Evolutionary conservation across 352 stramenopile species (phyloP).

Genomic region (Elongisporangium senticosum): DNA sequence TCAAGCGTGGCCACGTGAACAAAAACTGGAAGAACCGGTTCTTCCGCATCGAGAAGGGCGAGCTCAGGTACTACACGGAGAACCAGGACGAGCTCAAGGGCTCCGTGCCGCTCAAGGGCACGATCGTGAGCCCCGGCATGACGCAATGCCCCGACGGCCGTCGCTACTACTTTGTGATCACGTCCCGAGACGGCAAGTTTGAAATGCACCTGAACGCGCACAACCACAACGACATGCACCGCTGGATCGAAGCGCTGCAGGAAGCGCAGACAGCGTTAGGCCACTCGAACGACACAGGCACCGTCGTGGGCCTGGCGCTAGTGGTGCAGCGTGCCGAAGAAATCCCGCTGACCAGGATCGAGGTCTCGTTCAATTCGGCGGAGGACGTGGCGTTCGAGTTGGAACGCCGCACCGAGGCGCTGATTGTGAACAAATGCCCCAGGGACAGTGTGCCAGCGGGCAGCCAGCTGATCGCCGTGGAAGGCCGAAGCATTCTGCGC

Average conservation of each 20-base stretch:
- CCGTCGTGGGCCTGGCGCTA: slow-evolving; percentile 53
- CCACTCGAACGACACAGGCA: slow-evolving; percentile 40
- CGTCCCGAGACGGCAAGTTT: slow-evolving; percentile 72
- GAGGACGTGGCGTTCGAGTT: slow-evolving; percentile 71
- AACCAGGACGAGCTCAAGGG: slow-evolving; percentile 72
- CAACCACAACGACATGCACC: slow-evolving; percentile 79
- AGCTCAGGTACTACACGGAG: slow-evolving; percentile 82
- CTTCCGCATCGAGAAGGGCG: slow-evolving; percentile 78
- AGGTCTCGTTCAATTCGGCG: slow-evolving; percentile 47
- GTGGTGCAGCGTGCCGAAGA: slow-evolving; percentile 77
- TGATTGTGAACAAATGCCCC: slow-evolving; percentile 58
- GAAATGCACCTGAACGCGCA: slow-evolving; percentile 83
- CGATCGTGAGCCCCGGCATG: slow-evolving; percentile 80
- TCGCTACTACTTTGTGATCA: slow-evolving; percentile 84
- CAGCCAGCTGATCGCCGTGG: slow-evolving; percentile 69
- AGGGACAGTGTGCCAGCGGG: slow-evolving; percentile 49
- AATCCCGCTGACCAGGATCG: slow-evolving; percentile 62
- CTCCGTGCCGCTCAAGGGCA: slow-evolving; percentile 65
- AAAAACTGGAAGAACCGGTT: slow-evolving; percentile 89
- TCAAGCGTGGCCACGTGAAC: slow-evolving; percentile 80
- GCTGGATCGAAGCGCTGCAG: slow-evolving; percentile 83
- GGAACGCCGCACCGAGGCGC: slow-evolving; percentile 65
- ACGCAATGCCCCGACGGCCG: slow-evolving; percentile 73
- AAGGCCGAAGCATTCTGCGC: slow-evolving; percentile 52
- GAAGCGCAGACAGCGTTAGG: slow-evolving; percentile 62